phyloP scores from a whole-genome alignment of 441 rosid genomes.

The Adansonia rubrostipa region DNA sequence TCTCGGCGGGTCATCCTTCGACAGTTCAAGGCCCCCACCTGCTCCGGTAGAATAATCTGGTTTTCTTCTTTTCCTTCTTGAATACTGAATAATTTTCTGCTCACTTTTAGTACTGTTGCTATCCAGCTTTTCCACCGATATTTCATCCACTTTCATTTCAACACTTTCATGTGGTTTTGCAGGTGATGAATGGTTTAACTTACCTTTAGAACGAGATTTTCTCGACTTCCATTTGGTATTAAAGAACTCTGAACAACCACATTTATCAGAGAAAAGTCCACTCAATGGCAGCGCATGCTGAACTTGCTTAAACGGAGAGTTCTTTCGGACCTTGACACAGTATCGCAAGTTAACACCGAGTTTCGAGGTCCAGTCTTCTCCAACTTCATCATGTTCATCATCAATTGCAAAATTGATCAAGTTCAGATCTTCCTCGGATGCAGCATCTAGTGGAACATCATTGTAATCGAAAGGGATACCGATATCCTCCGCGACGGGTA shows the following conservation, averaged over 20 bases:
- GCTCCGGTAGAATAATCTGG: slow-evolving; percentile 44
- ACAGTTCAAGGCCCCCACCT: slow-evolving; percentile 29
- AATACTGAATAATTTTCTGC: slow-evolving; percentile 70
- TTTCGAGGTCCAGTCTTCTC: slow-evolving; percentile 90
- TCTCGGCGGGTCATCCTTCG: slow-evolving; percentile 26
- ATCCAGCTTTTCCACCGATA: slow-evolving; percentile 36
- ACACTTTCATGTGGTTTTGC: slow-evolving; percentile 41
- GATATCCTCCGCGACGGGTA: slow-evolving; percentile 75
- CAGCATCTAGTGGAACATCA: slow-evolving; percentile 65
- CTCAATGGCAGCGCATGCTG: slow-evolving; percentile 79
- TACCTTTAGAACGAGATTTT: slow-evolving; percentile 75
- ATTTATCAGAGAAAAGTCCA: slow-evolving; percentile 62
- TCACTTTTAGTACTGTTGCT: slow-evolving; percentile 43
- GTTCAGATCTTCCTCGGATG: slow-evolving; percentile 71
- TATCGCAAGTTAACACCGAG: slow-evolving; percentile 80
- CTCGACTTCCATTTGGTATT: slow-evolving; percentile 72
- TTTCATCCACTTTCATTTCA: slow-evolving; percentile 42
- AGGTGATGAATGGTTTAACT: slow-evolving; percentile 39
- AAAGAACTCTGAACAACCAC: slow-evolving; percentile 47
- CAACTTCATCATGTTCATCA: slow-evolving; percentile 55
- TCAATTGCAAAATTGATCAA: slow-evolving; percentile 86
- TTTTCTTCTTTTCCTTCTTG: slow-evolving; percentile 75
- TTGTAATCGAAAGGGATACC: slow-evolving; percentile 59
- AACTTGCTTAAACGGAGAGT: slow-evolving; percentile 63
- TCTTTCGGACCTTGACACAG: slow-evolving; percentile 80